A percentile compares a stretch with the other conserved stretches of the same genome.
phyloP scores from a whole-genome alignment of 1,139 yeast genomes.

The Nakaseomyces kungkrabaensis region DNA sequence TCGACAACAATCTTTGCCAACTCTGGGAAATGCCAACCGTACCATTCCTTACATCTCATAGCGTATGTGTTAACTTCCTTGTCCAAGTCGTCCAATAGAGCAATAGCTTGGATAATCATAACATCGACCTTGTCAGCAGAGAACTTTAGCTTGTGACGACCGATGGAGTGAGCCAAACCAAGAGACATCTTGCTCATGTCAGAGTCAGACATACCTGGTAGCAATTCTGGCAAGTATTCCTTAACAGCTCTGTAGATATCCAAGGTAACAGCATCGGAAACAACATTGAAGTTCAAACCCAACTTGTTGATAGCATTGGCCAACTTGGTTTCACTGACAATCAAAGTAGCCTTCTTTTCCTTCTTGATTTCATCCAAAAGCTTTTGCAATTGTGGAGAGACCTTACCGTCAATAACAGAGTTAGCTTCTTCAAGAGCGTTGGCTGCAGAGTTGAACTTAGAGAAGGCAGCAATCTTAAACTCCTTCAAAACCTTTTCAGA shows the following conservation, averaged over 20 bases:
- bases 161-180: conserved; percentile 95
- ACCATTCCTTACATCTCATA: conserved; percentile 99
- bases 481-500: conserved; percentile 71
- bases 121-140: conserved; percentile 97
- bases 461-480: conserved; percentile 89
- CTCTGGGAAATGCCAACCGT: conserved; percentile 99
- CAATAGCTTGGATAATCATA: conserved; percentile 98
- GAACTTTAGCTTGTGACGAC: conserved; percentile 94
- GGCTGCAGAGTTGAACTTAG: conserved; percentile 90
- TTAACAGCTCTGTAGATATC: conserved; percentile 93
- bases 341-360: conserved; percentile 81
- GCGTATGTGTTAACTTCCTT: conserved; percentile 96
- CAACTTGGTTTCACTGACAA: conserved; percentile 90
- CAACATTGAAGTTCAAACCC: conserved; percentile 78
- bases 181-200: conserved; percentile 89
- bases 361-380: conserved; percentile 72
- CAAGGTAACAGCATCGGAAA: conserved; percentile 88
- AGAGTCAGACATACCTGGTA: conserved; percentile 84
- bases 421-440: conserved; percentile 94
- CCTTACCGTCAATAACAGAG: conserved; percentile 87
- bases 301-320: conserved; percentile 94
- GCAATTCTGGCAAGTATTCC: conserved; percentile 83
- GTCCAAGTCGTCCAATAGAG: conserved; percentile 90
- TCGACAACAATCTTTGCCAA: conserved; percentile 94
- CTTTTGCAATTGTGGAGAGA: conserved; percentile 69